These are phyloP conservation scores for Cyathus striatus DNA, from an alignment of 768 basidiomycete genomes.

Conservation along the genomic window DNA sequence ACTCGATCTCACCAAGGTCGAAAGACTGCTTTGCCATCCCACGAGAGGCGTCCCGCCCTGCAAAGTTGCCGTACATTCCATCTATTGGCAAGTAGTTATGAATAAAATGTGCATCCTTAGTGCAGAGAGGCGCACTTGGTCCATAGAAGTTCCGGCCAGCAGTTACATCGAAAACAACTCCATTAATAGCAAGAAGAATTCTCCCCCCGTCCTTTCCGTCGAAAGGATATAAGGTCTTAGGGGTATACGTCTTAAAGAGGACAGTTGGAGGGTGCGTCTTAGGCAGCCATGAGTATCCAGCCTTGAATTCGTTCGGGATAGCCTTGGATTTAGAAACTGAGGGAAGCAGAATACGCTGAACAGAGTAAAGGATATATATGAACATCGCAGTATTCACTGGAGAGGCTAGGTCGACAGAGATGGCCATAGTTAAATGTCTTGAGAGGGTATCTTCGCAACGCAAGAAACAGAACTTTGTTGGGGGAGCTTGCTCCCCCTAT, in stretches of 20 bases:
- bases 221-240: conserved; percentile 67
- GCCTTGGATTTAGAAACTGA: conserved; percentile 42
- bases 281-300: conserved; percentile 91
- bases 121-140: conserved; percentile 56
- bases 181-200: conserved; percentile 77
- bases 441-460: no score
- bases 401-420: conserved; percentile 52
- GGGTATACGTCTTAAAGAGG: conserved; percentile 73
- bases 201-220: conserved; percentile 56
- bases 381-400: conserved; percentile 78
- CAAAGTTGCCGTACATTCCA: conserved; percentile 97
- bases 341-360: conserved; percentile 72
- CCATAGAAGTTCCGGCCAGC: conserved; percentile 91
- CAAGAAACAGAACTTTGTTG: no score
- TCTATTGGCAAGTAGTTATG: conserved; percentile 36
- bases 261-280: conserved; percentile 74
- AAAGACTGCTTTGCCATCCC: conserved; percentile 99
- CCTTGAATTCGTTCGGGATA: conserved; percentile 68
- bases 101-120: not conserved
- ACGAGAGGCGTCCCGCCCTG: conserved; percentile 90
- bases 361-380: conserved; percentile 73
- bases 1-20: conserved; percentile 64
- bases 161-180: conserved; percentile 91
- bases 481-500: no score
- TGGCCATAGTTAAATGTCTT: no score